Conservation (phyloP, 2,329 filamentous ascomycete genomes). For the Scytalidium lignicola region DNA sequence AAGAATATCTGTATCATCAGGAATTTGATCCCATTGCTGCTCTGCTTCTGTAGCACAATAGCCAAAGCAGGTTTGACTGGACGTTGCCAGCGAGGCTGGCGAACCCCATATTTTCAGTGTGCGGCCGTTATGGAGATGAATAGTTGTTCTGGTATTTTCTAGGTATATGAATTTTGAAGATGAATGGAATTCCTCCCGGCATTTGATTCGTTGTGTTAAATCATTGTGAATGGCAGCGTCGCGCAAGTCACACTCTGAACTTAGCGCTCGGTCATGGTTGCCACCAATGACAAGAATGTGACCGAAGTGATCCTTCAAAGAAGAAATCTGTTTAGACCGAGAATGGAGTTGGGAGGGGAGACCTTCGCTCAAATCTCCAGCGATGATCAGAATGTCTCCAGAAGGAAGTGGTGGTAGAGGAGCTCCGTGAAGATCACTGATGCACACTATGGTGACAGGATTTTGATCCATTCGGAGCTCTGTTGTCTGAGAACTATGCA, state of each 20-base stretch:
- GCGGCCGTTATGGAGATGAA: constrained; percentile 53
- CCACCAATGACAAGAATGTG: constrained; percentile 64
- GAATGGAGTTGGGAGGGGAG: constrained; percentile 72
- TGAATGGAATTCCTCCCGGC: constrained; percentile 31
- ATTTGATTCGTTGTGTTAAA: constrained; percentile 48
- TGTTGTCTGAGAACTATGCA: too few species aligned
- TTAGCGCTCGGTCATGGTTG: constrained; percentile 83
- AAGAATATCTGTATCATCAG: constrained; percentile 41
- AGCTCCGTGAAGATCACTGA: constrained; percentile 77
- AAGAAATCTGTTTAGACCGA: constrained; percentile 57
- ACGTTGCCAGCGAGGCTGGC: background rate
- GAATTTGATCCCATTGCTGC: constrained; percentile 35
- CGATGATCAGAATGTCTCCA: constrained; percentile 81
- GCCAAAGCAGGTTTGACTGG: constrained; percentile 8
- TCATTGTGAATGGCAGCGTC: constrained; percentile 43
- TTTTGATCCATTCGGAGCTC: constrained; percentile 31
- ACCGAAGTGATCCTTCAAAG: constrained; percentile 21
- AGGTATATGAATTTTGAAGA: constrained; percentile 60
- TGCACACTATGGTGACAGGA: constrained; percentile 70
- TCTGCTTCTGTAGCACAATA: constrained; percentile 18
- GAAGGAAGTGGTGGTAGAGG: constrained; percentile 54
- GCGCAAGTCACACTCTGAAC: constrained; percentile 49
- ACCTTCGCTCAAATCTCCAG: constrained; percentile 71
- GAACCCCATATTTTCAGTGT: constrained; percentile 52
- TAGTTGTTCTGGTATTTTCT: constrained; percentile 57